A percentile compares a stretch with the other conserved stretches of the same genome.
Evolutionary conservation across 257 asterid species (phyloP).

Genomic region (Solanum bukasovii): DNA sequence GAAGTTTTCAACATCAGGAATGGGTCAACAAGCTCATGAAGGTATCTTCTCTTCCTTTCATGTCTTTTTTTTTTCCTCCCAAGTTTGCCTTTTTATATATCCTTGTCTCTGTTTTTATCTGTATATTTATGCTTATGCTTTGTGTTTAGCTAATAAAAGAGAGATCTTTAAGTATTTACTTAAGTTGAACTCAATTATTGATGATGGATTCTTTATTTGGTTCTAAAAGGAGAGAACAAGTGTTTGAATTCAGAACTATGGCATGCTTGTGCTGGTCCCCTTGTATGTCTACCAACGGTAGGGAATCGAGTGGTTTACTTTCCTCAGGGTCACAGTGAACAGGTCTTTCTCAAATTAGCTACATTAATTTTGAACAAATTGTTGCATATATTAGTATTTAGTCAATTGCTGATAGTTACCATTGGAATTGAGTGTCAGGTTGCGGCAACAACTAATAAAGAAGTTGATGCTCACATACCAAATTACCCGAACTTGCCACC

Average conservation of each 20-base stretch:
- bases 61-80: neutral
- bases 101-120: neutral
- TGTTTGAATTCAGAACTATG: slow-evolving; percentile 94
- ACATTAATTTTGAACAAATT: neutral
- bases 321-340: slow-evolving; percentile 99
- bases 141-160: neutral
- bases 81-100: neutral
- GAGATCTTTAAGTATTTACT: neutral
- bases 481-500: slow-evolving; percentile 90
- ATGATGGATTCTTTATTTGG: neutral
- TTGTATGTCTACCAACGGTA: slow-evolving; percentile 72
- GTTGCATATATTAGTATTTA: neutral
- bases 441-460: slow-evolving; percentile 90
- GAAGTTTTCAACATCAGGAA: slow-evolving; percentile 58
- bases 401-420: slow-evolving; percentile 4
- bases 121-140: neutral
- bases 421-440: slow-evolving; percentile 46
- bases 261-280: slow-evolving; percentile 99
- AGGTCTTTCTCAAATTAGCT: slow-evolving; percentile 31
- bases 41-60: slow-evolving; percentile 20
- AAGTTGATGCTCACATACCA: slow-evolving; percentile 84
- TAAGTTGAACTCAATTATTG: neutral
- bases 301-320: slow-evolving; percentile 96
- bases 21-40: slow-evolving; percentile 46
- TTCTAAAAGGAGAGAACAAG: slow-evolving; percentile 83